Base-by-base conservation (phyloP, 306 rosid genomes). In the Bauhinia variegata region DNA sequence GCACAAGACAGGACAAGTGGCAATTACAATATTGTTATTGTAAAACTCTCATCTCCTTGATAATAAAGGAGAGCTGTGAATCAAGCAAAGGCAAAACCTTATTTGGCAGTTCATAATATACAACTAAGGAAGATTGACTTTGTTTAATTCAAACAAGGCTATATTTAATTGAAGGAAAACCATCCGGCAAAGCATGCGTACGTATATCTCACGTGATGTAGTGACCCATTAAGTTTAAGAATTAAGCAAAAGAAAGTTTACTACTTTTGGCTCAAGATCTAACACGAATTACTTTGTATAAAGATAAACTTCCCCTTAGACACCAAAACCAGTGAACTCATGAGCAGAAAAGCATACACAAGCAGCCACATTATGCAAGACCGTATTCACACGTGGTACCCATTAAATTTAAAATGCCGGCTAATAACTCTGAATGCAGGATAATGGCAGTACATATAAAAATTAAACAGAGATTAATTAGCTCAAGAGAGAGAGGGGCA, bases 361-460 rank as follows among this genome's bases (percentile, higher is more conserved):
- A 39, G 37, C 70, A 41, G 63, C 34, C 30, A 57, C 30, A 50
- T 50, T 57, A 49, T 13, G 17, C 47, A 49, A 42, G 60, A 12
- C 31, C 60, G 30, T 5, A 53, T 51, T 39, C 16, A 55, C 5
- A 38, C 15, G 41, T 11, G 6, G 18, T 55, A 67, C 76, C 34
- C 54, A 28, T 15, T 36, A 61, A 61, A 72, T 54, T 17, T 5
- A 65, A 6, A 75, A 57, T 62, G 71, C 70, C 32, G 9, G 31
- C 10, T 63, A 18, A n/a, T 51, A 54, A 70, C 7, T 44, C 0
- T 62, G 56, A 33, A 60, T 44, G 60, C 31, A 49, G 43, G 16
- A 54, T 15, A 75, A 36, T 70, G 55, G 36, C 42, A 64, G 3
- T 55, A 44, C 31, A 70, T 0, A 36, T 13, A 1, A 31, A 10